A percentile compares a stretch with the other conserved stretches of the same genome.
phyloP scores from a whole-genome alignment of 2,329 filamentous ascomycete genomes.

The Epichloe typhina region DNA sequence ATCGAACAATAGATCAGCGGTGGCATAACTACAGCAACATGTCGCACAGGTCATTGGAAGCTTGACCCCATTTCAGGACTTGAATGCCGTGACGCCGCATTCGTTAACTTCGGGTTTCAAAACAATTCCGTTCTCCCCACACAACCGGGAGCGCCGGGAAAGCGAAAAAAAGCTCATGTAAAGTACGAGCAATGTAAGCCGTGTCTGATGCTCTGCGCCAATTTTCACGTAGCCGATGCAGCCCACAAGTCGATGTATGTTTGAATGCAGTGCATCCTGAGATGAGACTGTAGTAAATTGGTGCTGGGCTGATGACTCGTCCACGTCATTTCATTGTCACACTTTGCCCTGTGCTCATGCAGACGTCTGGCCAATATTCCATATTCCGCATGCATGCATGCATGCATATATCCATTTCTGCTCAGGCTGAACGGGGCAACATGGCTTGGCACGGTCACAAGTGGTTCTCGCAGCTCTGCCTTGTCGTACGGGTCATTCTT shows the following conservation, averaged over 20 bases:
- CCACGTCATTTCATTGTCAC: background rate
- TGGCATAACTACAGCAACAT: background rate
- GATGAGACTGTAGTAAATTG: background rate
- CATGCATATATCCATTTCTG: background rate
- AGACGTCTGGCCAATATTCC: no score
- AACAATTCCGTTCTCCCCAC: background rate
- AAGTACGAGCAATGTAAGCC: background rate
- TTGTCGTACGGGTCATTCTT: background rate
- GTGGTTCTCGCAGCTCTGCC: background rate
- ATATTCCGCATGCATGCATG: background rate
- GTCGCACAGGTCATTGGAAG: background rate
- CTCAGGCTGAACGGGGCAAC: background rate
- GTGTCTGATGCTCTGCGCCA: background rate
- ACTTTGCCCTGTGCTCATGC: background rate
- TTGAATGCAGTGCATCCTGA: background rate
- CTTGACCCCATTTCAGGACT: background rate
- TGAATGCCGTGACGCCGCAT: background rate
- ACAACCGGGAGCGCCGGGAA: background rate
- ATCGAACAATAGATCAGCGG: background rate
- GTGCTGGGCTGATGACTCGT: background rate
- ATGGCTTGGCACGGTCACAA: background rate
- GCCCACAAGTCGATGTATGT: background rate
- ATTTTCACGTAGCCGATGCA: background rate
- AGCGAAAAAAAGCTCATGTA: background rate
- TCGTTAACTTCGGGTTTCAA: background rate